Percentiles rank a stretch among this genome's conserved stretches.
Evolutionary conservation across 306 rosid genomes (phyloP).

Genomic region (Ormosia semicastrata): DNA sequence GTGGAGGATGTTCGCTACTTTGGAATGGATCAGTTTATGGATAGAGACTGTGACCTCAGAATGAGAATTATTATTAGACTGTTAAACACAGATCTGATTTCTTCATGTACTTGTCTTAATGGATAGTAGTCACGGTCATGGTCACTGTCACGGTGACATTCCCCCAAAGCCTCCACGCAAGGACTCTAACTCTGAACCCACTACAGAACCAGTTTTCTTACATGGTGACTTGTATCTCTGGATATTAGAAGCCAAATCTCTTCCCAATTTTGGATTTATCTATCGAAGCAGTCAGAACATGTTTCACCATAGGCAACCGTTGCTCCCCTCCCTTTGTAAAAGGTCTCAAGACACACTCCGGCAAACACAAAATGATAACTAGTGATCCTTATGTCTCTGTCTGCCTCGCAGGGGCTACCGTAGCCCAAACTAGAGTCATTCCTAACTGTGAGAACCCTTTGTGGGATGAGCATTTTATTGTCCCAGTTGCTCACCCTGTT

Average conservation of each 20-base stretch:
- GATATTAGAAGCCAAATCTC: slow-evolving; percentile 70
- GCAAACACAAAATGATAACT: slow-evolving; percentile 50
- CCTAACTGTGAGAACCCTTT: slow-evolving; percentile 58
- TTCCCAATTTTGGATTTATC: slow-evolving; percentile 73
- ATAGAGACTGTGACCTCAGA: no score
- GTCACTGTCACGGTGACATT: neutral
- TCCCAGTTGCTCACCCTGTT: slow-evolving; percentile 70
- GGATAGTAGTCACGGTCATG: neutral
- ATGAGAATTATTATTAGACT: no score
- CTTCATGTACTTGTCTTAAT: no score
- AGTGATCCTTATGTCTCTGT: slow-evolving; percentile 81
- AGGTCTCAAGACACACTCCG: slow-evolving; percentile 32
- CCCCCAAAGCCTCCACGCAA: neutral
- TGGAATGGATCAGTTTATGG: no score
- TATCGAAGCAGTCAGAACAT: slow-evolving; percentile 53
- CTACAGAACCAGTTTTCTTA: slow-evolving; percentile 37
- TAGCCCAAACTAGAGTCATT: slow-evolving; percentile 66
- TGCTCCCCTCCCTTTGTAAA: slow-evolving; percentile 46
- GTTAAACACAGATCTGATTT: no score
- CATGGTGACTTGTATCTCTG: slow-evolving; percentile 70
- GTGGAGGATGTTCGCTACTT: no score
- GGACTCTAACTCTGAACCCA: neutral
- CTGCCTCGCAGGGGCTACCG: slow-evolving; percentile 62
- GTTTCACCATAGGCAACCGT: slow-evolving; percentile 51
- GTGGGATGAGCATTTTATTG: slow-evolving; percentile 66